Base-by-base conservation (phyloP, 345 rosid species). In the Populus euphratica region DNA sequence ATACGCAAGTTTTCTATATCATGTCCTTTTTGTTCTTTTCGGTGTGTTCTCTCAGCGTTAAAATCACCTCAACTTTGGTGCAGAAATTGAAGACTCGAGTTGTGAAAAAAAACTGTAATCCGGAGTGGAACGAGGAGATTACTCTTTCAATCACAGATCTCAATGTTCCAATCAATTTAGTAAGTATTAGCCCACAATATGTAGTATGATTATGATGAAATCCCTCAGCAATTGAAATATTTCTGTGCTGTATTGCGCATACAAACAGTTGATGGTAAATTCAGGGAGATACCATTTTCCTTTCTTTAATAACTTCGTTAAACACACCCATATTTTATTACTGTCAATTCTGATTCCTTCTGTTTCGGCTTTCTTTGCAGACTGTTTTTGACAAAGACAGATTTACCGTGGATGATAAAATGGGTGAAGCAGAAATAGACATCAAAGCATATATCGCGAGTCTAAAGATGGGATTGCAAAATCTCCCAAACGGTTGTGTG, bases 41-140 rank as follows among this genome's bases (percentile, higher is more conserved):
- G 25, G 64, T n/a, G 4, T n/a, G 64, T 59, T 10, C 10, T 59
- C 29, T 59, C 64, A n/a, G 64, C 64, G 6, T 29, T 59, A 12
- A 59, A 47, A 59, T 43, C 31, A 23, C 29, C 21, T 44, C 7
- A 56, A 10, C 27, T 10, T 73, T 73, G 73, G 23, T 74, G 79
- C 83, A 83, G 86, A 52, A 41, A 71, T 44, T 80, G 73, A 80
- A 83, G 69, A 83, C 86, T 69, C n/a, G 54, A 6, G 79, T 70
- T 49, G 76, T 80, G 70, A 80, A 77, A 47, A 73, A 62, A 1
- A 77, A 56, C 52, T 76, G 83, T 76, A 73, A 77, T 65, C 86
- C 86, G 14, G 83, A 73, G 50, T 83, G 86, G 86, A 77, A 83
- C 7, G 83, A 83, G 36, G 86, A 80, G 36, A 73, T 83, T 29